Base-by-base conservation (phyloP, 768 basidiomycete species). In the Suillus spraguei region DNA sequence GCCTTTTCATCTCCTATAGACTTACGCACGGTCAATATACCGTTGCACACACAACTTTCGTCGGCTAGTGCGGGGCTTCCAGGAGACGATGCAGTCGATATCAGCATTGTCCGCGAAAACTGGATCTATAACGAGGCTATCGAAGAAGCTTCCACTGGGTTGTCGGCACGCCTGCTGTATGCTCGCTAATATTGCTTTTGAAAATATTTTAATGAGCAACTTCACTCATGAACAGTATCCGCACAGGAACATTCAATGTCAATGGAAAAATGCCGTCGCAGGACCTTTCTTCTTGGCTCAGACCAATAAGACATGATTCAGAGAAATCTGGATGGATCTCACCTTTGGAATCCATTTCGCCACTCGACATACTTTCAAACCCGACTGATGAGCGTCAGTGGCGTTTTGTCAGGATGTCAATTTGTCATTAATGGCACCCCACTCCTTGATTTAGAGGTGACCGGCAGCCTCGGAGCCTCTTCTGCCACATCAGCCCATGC, bases 221-320 rank as follows among this genome's bases (percentile, higher is more conserved):
- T 35, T 24, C 8, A 33, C 24, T 38, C 54, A 36, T 61, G 32
- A 41, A 14, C 65, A 91, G 90, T 38, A 70, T 94, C 56, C 87
- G 90, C 7, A 64, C 90, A 20, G 91, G 92, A 24, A 91, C 90
- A 0, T 95, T 94, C 79, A 95, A 95, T 67, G 92, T 94, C 53
- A 92, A 93, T 67, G 92, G 91, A 1, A 87, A 87, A 69, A 67
- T 83, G 42, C 90, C 93, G 1, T 86, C 88, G 3, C 88, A 90
- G 66, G 89, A 92, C 70, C 75, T 94, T 10, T 83, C 85, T 5
- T 72, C 82, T 3, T 94, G 92, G 91, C 69, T 92, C 36, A 77
- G 83, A 49, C 32, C 42, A 8, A 60, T 35, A 53, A 39, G 58
- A 14, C 38, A 60, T 35, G n/a, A 39, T 8, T 55, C 60, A 14